Conservation (phyloP, 202 grass and related monocot species). For the Zizania palustris region DNA sequence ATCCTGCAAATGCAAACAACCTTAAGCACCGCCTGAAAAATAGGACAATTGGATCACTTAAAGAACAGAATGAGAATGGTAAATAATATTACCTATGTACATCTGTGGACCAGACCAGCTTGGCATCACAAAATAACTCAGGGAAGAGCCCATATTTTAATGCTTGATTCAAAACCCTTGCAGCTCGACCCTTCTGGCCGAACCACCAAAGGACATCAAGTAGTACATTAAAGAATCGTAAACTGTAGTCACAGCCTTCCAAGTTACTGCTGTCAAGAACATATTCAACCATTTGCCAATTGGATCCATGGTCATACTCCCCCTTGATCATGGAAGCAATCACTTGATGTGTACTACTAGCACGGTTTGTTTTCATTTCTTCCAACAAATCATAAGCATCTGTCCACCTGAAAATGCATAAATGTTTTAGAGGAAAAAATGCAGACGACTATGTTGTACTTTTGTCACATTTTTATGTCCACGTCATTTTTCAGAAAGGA, state of each 20-base stretch:
- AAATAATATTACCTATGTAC: constrained; percentile 76
- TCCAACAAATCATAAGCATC: constrained; percentile 81
- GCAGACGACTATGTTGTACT: constrained; percentile 11
- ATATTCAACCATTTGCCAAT: constrained; percentile 99
- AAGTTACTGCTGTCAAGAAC: constrained; percentile 71
- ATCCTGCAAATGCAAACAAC: constrained; percentile 66
- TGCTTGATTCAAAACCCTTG: constrained; percentile 70
- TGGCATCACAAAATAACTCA: constrained; percentile 72
- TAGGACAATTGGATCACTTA: constrained; percentile 1
- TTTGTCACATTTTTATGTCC: constrained; percentile 7
- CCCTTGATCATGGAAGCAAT: constrained; percentile 90
- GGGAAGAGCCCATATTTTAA: constrained; percentile 77
- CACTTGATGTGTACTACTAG: constrained; percentile 77
- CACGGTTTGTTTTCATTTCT: constrained; percentile 82
- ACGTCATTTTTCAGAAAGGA: background rate
- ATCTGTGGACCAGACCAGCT: constrained; percentile 87
- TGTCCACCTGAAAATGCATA: constrained; percentile 67
- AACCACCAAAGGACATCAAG: constrained; percentile 95
- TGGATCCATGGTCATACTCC: constrained; percentile 81
- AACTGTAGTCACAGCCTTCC: constrained; percentile 85
- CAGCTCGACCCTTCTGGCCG: constrained; percentile 76
- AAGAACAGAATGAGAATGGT: constrained; percentile 28
- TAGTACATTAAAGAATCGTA: constrained; percentile 83
- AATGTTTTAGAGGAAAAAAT: background rate
- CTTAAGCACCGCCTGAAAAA: constrained; percentile 18